A percentile compares a stretch with the other conserved stretches of the same genome.
These are phyloP conservation scores for Leptodermis oblonga DNA, from an alignment of 257 asterid species.

Conservation along the genomic window DNA sequence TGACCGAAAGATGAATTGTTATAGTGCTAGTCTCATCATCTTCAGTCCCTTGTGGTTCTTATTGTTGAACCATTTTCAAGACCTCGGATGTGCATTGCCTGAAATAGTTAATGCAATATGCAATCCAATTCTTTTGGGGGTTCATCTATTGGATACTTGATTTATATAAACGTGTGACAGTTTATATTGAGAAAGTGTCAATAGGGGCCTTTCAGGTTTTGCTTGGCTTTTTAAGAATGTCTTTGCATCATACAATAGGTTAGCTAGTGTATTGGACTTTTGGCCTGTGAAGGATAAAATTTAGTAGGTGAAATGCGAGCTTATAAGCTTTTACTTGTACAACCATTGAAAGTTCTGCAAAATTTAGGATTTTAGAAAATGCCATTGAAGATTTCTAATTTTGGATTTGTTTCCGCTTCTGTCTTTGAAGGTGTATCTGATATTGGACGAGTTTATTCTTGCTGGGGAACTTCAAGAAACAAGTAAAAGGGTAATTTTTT, in stretches of 20 bases:
- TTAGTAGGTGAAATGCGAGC: too few species aligned
- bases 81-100: background rate
- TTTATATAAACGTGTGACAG: too few species aligned
- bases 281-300: background rate
- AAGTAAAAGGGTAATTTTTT: constrained; percentile 70
- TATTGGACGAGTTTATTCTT: constrained; percentile 92
- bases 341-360: background rate
- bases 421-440: constrained; percentile 71
- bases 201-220: background rate
- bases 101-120: background rate
- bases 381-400: background rate
- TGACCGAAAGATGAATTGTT: background rate
- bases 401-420: background rate
- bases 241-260: too few species aligned
- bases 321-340: background rate
- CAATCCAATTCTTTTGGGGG: background rate
- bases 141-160: background rate
- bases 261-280: background rate
- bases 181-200: background rate
- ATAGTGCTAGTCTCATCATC: background rate
- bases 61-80: background rate
- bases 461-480: constrained; percentile 99
- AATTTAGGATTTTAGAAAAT: background rate
- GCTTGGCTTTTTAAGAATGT: background rate
- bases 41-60: background rate